Conservation (phyloP, 352 stramenopile species). For the Pythium phragmiticola region DNA sequence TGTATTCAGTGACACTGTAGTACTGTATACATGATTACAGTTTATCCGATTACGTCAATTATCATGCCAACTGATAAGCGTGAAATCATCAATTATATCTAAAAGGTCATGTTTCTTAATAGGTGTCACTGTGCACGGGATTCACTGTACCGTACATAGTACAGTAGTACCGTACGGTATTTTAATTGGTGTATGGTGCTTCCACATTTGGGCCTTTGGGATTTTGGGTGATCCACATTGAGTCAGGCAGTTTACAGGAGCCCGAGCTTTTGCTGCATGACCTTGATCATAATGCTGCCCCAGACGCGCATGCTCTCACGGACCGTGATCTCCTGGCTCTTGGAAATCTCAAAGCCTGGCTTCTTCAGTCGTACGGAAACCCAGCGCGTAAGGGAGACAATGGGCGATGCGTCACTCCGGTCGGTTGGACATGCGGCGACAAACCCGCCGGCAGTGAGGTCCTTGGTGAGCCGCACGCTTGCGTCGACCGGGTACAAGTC, state of each 20-base stretch:
- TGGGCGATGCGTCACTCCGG: conserved; percentile 1
- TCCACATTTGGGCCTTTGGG: not conserved
- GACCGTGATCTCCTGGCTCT: conserved; percentile 8
- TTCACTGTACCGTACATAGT: too few relatives aligned
- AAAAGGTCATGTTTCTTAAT: too few relatives aligned
- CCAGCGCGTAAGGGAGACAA: conserved; percentile 20
- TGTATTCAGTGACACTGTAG: too few relatives aligned
- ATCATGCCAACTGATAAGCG: too few relatives aligned
- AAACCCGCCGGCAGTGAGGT: conserved; percentile 14
- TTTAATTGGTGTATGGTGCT: too few relatives aligned
- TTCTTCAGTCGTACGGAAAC: conserved; percentile 10
- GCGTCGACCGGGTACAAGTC: conserved; percentile 38
- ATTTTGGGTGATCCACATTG: not conserved
- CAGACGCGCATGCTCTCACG: conserved; percentile 20
- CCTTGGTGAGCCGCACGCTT: conserved; percentile 16
- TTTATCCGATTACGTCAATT: too few relatives aligned
- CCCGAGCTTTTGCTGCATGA: conserved; percentile 24
- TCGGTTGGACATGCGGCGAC: conserved; percentile 15
- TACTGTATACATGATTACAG: too few relatives aligned
- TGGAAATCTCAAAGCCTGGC: conserved; percentile 18
- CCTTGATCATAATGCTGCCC: conserved; percentile 25
- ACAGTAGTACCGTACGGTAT: too few relatives aligned
- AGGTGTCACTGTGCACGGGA: too few relatives aligned
- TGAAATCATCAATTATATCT: too few relatives aligned
- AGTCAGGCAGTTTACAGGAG: not conserved